Evolutionary conservation across 371 early-diverging fungal genomes (phyloP).

Genomic region (Mucor mucedo): DNA sequence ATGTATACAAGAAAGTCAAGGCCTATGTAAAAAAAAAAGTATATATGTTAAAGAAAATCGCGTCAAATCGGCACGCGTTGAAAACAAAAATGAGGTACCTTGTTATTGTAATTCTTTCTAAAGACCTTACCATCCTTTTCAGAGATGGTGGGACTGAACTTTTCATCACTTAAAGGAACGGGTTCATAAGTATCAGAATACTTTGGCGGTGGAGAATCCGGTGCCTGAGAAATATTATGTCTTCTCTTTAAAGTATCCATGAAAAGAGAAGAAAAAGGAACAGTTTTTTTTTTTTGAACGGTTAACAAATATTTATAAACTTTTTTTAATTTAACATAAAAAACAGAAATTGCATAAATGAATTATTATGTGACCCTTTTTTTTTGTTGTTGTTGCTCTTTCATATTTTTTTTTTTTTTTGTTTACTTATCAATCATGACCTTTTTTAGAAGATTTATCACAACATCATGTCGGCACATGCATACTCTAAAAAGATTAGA

Average conservation of each 20-base stretch:
- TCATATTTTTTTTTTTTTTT: neutral
- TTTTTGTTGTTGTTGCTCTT: neutral
- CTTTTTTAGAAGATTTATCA: neutral
- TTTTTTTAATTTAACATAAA: neutral
- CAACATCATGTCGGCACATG: conserved; percentile 8
- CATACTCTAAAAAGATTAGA: conserved; percentile 30
- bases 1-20: conserved; percentile 2
- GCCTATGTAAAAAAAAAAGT: conserved; percentile 6
- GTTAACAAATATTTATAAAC: neutral
- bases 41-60: neutral
- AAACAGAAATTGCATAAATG: neutral
- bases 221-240: conserved; percentile 13
- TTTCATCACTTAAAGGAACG: conserved; percentile 18
- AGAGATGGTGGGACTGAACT: conserved; percentile 1
- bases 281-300: neutral
- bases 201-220: conserved; percentile 28
- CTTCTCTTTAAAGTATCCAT: conserved; percentile 33
- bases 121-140: conserved; percentile 10
- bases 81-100: neutral
- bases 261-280: conserved; percentile 2
- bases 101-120: conserved; percentile 4
- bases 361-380: neutral
- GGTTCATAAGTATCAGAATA: conserved; percentile 28
- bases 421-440: conserved; percentile 1
- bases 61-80: too few relatives aligned